Conservation (phyloP, 106 monocot species). For the Triglochin maritima region DNA sequence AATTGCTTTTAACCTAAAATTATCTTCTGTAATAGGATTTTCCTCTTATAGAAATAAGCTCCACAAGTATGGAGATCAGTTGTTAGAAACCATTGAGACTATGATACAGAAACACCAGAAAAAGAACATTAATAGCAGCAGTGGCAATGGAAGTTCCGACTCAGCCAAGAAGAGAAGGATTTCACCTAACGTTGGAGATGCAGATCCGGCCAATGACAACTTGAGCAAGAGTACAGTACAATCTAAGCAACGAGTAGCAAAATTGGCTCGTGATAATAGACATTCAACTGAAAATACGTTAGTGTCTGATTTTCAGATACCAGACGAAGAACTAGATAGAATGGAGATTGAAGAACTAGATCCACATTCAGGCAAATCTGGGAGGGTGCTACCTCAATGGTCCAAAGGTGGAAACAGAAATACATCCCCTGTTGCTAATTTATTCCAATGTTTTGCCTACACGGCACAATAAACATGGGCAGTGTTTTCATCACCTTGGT, state of each 20-base stretch:
- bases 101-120: constrained; percentile 36
- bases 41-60: constrained; percentile 48
- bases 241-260: constrained; percentile 48
- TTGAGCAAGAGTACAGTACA: constrained; percentile 32
- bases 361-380: constrained; percentile 8
- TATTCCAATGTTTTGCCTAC: constrained; percentile 35
- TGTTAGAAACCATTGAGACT: constrained; percentile 58
- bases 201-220: constrained; percentile 26
- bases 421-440: constrained; percentile 9
- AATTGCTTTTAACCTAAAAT: not conserved
- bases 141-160: constrained; percentile 34
- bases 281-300: constrained; percentile 1
- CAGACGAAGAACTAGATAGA: constrained; percentile 63
- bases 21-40: not conserved
- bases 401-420: constrained; percentile 8
- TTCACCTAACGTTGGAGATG: constrained; percentile 6
- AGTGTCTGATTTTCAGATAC: constrained; percentile 16
- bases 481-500: too few species aligned
- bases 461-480: constrained; percentile 23
- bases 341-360: constrained; percentile 9
- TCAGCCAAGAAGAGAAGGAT: constrained; percentile 41
- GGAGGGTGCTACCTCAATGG: constrained; percentile 52
- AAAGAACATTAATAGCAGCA: constrained; percentile 22
- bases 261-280: constrained; percentile 6
- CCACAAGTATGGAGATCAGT: constrained; percentile 64